Conservation (phyloP, 1,139 yeast species). For the Saccharomyces hybrid region DNA sequence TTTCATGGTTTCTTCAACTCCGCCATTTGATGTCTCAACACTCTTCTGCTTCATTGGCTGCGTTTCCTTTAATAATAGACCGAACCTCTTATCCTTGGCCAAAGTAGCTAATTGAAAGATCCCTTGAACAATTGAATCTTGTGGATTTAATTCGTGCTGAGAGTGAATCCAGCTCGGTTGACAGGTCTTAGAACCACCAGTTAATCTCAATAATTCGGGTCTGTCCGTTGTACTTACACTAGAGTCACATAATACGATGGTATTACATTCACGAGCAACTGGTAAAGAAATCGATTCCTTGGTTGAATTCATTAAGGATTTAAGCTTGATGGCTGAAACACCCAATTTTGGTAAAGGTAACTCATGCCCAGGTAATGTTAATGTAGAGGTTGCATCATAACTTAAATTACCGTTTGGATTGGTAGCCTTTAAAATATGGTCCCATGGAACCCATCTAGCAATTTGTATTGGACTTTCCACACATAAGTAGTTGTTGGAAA, state of each 20-base stretch:
- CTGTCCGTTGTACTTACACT: constrained; percentile 38
- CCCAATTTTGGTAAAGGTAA: constrained; percentile 67
- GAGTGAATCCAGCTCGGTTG: constrained; percentile 88
- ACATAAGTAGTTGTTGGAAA: constrained; percentile 72
- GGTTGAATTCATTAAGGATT: constrained; percentile 50
- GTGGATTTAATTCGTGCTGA: constrained; percentile 45
- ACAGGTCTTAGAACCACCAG: constrained; percentile 65
- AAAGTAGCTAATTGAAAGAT: constrained; percentile 50
- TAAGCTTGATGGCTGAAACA: constrained; percentile 56
- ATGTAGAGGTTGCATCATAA: constrained; percentile 54
- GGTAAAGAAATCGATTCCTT: constrained; percentile 39
- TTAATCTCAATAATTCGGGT: constrained; percentile 63
- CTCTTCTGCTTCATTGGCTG: constrained; percentile 42
- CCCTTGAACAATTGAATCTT: constrained; percentile 38
- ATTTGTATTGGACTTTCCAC: constrained; percentile 66
- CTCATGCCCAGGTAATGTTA: constrained; percentile 62
- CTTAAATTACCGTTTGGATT: constrained; percentile 62
- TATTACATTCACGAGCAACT: constrained; percentile 73
- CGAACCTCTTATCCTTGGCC: constrained; percentile 60
- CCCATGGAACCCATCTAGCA: constrained; percentile 65
- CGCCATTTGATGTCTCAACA: constrained; percentile 7
- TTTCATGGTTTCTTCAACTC: constrained; percentile 3
- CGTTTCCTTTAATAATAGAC: constrained; percentile 55
- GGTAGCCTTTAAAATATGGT: constrained; percentile 50
- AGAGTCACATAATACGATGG: constrained; percentile 52